These are phyloP conservation scores for Globisporangium lucens DNA, from an alignment of 352 stramenopile genomes.

Conservation along the genomic window DNA sequence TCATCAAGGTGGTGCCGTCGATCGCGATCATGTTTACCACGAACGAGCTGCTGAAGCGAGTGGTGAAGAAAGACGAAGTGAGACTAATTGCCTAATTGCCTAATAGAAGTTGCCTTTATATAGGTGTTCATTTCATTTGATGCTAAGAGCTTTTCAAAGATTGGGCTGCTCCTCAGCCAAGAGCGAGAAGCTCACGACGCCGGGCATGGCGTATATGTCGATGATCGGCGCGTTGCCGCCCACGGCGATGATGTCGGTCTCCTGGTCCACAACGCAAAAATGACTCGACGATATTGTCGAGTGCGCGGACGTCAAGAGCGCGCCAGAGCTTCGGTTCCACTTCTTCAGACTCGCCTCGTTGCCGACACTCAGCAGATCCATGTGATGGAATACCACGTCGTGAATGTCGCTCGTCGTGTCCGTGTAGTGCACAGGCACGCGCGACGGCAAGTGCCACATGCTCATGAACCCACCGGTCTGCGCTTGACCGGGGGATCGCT, in stretches of 20 bases:
- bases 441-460: conserved; percentile 79
- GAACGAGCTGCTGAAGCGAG: conserved; percentile 68
- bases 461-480: conserved; percentile 45
- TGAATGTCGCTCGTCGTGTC: conserved; percentile 60
- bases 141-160: not conserved
- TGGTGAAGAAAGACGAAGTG: conserved; percentile 19
- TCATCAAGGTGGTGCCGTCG: conserved; percentile 76
- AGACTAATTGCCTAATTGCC: not conserved
- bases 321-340: conserved; percentile 73
- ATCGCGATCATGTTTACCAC: conserved; percentile 83
- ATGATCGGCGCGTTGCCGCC: conserved; percentile 53
- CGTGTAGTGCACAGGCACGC: conserved; percentile 64
- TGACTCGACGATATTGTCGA: conserved; percentile 55
- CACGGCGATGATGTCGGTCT: conserved; percentile 66
- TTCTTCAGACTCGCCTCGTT: conserved; percentile 65
- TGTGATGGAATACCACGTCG: conserved; percentile 67
- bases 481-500: conserved; percentile 24
- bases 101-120: not conserved
- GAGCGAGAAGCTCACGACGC: conserved; percentile 80
- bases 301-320: conserved; percentile 48
- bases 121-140: not conserved
- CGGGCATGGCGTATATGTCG: conserved; percentile 78
- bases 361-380: conserved; percentile 66
- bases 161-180: conserved; percentile 27
- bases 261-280: conserved; percentile 64